Evolutionary conservation across 1,284 basidiomycete genomes (phyloP).

Genomic region (Boletus mariae): DNA sequence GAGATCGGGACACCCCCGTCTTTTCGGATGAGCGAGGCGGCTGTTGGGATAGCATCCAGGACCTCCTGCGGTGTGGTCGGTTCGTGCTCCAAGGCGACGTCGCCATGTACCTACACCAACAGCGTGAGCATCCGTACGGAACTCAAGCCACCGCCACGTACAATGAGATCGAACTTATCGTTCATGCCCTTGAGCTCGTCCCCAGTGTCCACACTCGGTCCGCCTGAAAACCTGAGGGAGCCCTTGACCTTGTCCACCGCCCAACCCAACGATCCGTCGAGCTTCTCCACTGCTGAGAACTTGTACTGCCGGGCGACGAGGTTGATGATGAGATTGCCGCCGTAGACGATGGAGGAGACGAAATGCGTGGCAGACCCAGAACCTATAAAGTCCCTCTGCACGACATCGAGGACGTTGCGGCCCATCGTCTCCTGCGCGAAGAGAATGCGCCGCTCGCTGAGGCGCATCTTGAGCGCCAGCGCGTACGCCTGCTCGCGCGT

Average conservation of each 20-base stretch:
- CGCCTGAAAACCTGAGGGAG: background rate
- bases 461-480: background rate
- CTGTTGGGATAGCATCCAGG: background rate
- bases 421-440: background rate
- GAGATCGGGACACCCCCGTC: background rate
- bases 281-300: background rate
- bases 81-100: background rate
- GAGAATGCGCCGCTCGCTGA: background rate
- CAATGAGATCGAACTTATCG: background rate
- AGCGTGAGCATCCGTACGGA: background rate
- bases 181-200: background rate
- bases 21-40: background rate
- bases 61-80: background rate
- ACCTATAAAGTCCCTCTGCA: background rate
- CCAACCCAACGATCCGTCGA: background rate
- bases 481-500: background rate
- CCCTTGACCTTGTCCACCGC: background rate
- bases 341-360: background rate
- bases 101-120: background rate
- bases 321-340: background rate
- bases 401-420: background rate
- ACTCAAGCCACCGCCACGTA: background rate
- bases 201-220: background rate
- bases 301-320: background rate
- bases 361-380: background rate